Percentiles rank a stretch among this genome's conserved stretches.
These are phyloP conservation scores for Paecilomyces fulvus DNA, from an alignment of 2,329 filamentous ascomycete species.

Conservation along the genomic window DNA sequence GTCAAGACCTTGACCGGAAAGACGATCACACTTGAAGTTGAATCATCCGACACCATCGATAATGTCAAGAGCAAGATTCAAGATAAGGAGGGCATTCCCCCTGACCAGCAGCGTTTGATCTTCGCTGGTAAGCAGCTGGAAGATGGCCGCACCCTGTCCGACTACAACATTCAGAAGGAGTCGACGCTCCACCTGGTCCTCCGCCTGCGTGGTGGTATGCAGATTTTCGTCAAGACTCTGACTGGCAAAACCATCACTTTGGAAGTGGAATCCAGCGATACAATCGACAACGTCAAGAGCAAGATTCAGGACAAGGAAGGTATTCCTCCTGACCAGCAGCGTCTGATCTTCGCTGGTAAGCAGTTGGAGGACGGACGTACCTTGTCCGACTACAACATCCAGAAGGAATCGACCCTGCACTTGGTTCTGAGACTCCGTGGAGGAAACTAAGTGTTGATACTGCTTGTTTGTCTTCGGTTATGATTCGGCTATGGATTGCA, in stretches of 20 bases:
- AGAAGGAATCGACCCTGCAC: slow-evolving; percentile 57
- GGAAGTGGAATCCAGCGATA: slow-evolving; percentile 60
- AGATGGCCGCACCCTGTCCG: slow-evolving; percentile 79
- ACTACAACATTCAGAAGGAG: slow-evolving; percentile 97
- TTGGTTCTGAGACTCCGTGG: slow-evolving; percentile 54
- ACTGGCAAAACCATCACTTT: slow-evolving; percentile 66
- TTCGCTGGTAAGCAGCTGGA: slow-evolving; percentile 92
- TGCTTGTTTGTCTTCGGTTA: slow-evolving; percentile 10
- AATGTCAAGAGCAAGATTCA: slow-evolving; percentile 91
- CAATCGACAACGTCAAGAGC: slow-evolving; percentile 62
- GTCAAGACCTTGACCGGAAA: slow-evolving; percentile 63
- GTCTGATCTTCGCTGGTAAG: slow-evolving; percentile 63
- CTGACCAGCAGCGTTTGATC: slow-evolving; percentile 88
- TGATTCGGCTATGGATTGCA: slow-evolving; percentile 20
- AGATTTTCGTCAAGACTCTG: slow-evolving; percentile 78
- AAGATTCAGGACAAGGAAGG: slow-evolving; percentile 80
- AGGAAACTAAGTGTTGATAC: slow-evolving; percentile 29
- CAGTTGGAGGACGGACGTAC: slow-evolving; percentile 48
- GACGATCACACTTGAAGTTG: slow-evolving; percentile 88
- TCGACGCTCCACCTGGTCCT: slow-evolving; percentile 74
- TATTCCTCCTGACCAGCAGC: slow-evolving; percentile 62
- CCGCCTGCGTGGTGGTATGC: slow-evolving; percentile 73
- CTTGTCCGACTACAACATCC: slow-evolving; percentile 47
- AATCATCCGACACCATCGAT: slow-evolving; percentile 84
- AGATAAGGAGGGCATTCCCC: slow-evolving; percentile 75